Evolutionary conservation across 306 rosid genomes (phyloP), one percentile per base, ranked within the genome.

Genomic region (Glycine soja): DNA sequence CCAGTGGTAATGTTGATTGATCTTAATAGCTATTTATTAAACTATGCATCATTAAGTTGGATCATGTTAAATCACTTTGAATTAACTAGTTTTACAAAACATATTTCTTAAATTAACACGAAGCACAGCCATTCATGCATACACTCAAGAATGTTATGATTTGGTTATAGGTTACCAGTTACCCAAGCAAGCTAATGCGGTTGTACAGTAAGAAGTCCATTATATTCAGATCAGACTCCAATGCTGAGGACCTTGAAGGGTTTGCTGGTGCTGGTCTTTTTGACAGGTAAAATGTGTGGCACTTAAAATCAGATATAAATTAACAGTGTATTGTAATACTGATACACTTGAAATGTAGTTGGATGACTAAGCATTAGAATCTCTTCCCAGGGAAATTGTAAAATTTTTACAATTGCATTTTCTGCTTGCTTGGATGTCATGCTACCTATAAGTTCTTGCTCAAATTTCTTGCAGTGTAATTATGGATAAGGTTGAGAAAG

Each of bases 231-330:
- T 61, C 67, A 61, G 67, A 61, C 42, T 61, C 67, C 42, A 61
- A 61, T 30, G 42, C 67, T 0, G 67, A 61, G 67, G 67, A 61
- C 67, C 67, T 61, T 61, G 15, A 61, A 61, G 67, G 67, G 30
- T 61, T 61, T 61, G n/a, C 67, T 61, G 42, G 67, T 61, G 67
- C 67, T 24, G 42, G 67, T 61, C 67, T 61, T 61, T 61, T 61
- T 61, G 67, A 61, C 67, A 24, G 67, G 67, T 61, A 30, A 59
- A 61, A 61, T 9, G 42, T 3, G 15, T 18, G 36, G 6, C 8
- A 61, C 67, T 24, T 61, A 18, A 7, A 18, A 56, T 57, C 34
- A 58, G 13, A 8, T 8, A 19, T 58, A 24, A 24, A 59, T 59
- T 10, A 58, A 58, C 38, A 24, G 66, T 10, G 3, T 7, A 24